Evolutionary conservation across 768 basidiomycete species (phyloP), one percentile per base, ranked within the genome.

Genomic region (Hysterangium stoloniferum): DNA sequence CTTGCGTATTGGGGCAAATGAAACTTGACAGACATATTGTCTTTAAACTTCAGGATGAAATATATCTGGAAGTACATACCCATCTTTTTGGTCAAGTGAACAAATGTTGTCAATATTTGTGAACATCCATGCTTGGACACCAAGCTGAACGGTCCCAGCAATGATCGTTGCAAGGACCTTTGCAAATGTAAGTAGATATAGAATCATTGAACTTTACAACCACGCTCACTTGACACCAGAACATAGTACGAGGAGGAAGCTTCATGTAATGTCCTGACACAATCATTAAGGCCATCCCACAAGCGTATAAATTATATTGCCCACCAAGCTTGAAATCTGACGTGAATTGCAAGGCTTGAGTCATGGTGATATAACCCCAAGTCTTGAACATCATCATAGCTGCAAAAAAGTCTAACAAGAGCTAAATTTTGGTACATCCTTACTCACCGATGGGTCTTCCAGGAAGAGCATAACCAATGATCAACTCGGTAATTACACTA

Each of bases 201-300:
- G 17, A 45, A 33, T 8, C 50, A 52, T 17, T 45, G 27, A 19
- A 5, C 27, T n/a, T n/a, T 53, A 42, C 37, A 40, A 27, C 7
- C 7, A 19, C n/a, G n/a, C 64, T 47, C 33, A 81, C 66, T 60
- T 91, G 87, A 24, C 77, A 68, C 19, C 59, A 31, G 69, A 94
- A 93, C 76, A 89, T 86, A 56, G 79, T 68, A 52, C 86, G 78
- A 40, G 89, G 91, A 6, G 87, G 86, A 38, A 93, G 71, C 71
- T 93, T 92, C 84, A 87, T 86, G 68, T 92, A 92, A 62, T 90
- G 86, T 19, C 85, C n/a, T 49, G 22, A 1, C 42, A 8, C 22
- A 44, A n/a, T n/a, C n/a, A n/a, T n/a, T n/a, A n/a, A n/a, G n/a
- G n/a, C n/a, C n/a, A n/a, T n/a, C n/a, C n/a, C n/a, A n/a, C n/a